Evolutionary conservation across 257 asterid species (phyloP).

Genomic region (Capsicum chinense): DNA sequence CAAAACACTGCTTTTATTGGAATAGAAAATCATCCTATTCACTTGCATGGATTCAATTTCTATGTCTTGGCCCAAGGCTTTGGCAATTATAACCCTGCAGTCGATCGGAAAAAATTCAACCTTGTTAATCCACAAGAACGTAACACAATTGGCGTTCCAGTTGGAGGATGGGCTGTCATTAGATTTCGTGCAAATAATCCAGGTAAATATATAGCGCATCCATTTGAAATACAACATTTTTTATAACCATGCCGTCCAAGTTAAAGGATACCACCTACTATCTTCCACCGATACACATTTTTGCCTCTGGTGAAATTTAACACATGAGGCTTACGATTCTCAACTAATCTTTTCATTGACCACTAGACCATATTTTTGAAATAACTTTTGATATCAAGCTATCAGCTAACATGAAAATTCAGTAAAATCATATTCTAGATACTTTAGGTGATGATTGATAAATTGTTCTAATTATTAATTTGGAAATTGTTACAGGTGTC

Average conservation of each 20-base stretch:
- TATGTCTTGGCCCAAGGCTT: conserved; percentile 62
- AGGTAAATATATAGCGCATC: conserved; percentile 33
- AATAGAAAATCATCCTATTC: conserved; percentile 64
- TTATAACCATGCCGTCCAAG: background rate
- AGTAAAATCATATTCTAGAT: background rate
- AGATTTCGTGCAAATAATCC: conserved; percentile 63
- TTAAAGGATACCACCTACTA: background rate
- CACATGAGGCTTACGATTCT: background rate
- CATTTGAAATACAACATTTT: background rate
- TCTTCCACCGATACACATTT: background rate
- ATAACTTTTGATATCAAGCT: background rate
- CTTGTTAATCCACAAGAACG: conserved; percentile 55
- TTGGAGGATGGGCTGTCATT: conserved; percentile 58
- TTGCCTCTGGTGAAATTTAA: background rate
- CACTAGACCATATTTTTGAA: background rate
- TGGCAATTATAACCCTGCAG: conserved; percentile 52
- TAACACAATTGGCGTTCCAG: conserved; percentile 57
- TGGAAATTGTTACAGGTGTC: conserved; percentile 47
- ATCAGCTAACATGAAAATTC: background rate
- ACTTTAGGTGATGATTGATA: background rate
- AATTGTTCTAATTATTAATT: background rate
- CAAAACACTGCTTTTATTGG: conserved; percentile 62
- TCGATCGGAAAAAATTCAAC: conserved; percentile 45
- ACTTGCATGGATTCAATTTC: conserved; percentile 57
- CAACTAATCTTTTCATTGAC: background rate